Percentiles rank a stretch among this genome's conserved stretches.
These are phyloP conservation scores for Alternaria consortialis DNA, from an alignment of 2,329 filamentous ascomycete species.

Conservation along the genomic window DNA sequence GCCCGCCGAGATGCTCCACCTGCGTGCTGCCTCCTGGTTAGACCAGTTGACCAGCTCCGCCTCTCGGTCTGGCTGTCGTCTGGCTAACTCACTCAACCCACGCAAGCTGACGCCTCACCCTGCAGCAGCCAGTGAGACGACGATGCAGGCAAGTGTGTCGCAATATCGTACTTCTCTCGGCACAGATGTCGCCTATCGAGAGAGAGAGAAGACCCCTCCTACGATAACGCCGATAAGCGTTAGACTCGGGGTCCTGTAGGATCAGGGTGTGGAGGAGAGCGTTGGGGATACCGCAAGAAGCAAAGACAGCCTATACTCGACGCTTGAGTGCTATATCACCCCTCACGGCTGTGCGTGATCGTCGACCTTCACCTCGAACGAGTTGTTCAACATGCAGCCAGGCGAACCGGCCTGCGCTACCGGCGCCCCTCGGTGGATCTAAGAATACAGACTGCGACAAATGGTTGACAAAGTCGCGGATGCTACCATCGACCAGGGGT, in stretches of 20 bases:
- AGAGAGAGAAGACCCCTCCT: conserved; percentile 26
- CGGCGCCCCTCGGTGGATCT: conserved; percentile 28
- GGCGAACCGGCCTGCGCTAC: conserved; percentile 18
- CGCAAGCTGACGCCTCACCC: conserved; percentile 30
- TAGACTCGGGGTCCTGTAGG: conserved; percentile 30
- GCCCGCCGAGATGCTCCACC: conserved; percentile 29
- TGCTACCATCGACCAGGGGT: conserved; percentile 26
- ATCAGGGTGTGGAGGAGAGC: conserved; percentile 34
- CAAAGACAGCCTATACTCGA: conserved; percentile 24
- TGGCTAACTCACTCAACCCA: conserved; percentile 14
- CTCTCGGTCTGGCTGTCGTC: conserved; percentile 11
- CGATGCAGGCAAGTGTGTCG: conserved; percentile 26
- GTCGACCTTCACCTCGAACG: conserved; percentile 14
- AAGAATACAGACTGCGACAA: conserved; percentile 27
- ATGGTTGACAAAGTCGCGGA: conserved; percentile 19
- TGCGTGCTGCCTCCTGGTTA: conserved; percentile 1
- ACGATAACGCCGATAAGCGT: conserved; percentile 42
- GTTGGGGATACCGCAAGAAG: conserved; percentile 32
- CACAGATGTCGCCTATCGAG: conserved; percentile 34
- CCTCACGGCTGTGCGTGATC: conserved; percentile 11
- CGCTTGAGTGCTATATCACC: conserved; percentile 10
- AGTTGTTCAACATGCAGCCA: conserved; percentile 17
- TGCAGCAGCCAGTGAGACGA: conserved; percentile 35
- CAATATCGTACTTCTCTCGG: conserved; percentile 25
- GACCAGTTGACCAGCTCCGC: conserved; percentile 12